A percentile compares a stretch with the other conserved stretches of the same genome.
phyloP scores from a whole-genome alignment of 2,329 filamentous ascomycete genomes.

The Phaeophleospora eucalypticola region DNA sequence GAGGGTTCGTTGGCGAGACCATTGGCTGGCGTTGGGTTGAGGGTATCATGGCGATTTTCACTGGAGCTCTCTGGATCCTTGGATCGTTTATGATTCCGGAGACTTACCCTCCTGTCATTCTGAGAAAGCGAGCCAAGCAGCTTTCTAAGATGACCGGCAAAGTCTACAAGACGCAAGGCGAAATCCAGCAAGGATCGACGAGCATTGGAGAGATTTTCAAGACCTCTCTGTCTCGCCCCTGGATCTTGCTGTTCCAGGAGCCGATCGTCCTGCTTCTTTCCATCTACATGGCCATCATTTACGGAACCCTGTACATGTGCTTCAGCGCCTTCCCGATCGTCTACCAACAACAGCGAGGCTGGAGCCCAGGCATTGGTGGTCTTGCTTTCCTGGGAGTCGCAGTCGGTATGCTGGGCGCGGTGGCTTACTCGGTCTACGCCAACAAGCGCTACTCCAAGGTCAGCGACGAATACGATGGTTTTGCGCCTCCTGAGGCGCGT shows the following conservation, averaged over 20 bases:
- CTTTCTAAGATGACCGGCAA: constrained; percentile 52
- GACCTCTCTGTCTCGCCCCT: constrained; percentile 58
- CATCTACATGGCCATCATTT: constrained; percentile 47
- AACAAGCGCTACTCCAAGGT: constrained; percentile 53
- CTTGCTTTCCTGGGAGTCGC: constrained; percentile 66
- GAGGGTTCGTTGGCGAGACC: constrained; percentile 61
- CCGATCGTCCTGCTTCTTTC: constrained; percentile 47
- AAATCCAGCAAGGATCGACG: constrained; percentile 37
- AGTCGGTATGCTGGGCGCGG: constrained; percentile 60
- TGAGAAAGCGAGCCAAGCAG: constrained; percentile 50
- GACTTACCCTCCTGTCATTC: constrained; percentile 57
- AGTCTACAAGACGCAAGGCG: constrained; percentile 50
- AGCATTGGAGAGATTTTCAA: constrained; percentile 43
- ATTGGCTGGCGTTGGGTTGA: constrained; percentile 67
- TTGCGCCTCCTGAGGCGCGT: constrained; percentile 63
- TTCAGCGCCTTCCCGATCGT: constrained; percentile 54
- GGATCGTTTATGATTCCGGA: constrained; percentile 53
- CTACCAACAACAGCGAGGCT: constrained; percentile 57
- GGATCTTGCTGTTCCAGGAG: constrained; percentile 56
- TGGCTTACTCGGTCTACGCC: constrained; percentile 50
- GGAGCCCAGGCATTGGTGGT: constrained; percentile 56
- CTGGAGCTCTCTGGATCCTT: constrained; percentile 56
- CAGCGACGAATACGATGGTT: constrained; percentile 46
- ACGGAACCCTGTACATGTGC: constrained; percentile 45
- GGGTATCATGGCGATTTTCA: constrained; percentile 60